Percentiles rank a stretch among this genome's conserved stretches.
These are phyloP conservation scores for Leccinum subgranulosum DNA, from an alignment of 768 basidiomycete genomes.

Conservation along the genomic window DNA sequence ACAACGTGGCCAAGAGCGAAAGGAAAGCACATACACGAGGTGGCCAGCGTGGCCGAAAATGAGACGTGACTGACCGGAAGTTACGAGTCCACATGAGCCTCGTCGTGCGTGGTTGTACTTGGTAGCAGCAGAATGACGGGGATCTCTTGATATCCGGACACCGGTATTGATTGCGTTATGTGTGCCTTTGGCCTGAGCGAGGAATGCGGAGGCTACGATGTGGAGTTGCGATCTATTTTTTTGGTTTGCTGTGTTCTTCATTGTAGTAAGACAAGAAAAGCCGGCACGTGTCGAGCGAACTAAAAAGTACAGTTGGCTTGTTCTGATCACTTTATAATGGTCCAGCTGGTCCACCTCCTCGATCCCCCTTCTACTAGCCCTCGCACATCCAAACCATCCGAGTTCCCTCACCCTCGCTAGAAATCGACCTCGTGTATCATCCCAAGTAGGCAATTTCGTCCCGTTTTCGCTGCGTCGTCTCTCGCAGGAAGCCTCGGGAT, in stretches of 20 bases:
- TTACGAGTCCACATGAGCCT: not conserved
- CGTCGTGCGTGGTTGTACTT: not conserved
- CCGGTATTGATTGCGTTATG: not conserved
- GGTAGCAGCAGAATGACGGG: not conserved
- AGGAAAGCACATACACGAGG: not conserved
- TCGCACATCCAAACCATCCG: not conserved
- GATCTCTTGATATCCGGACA: not conserved
- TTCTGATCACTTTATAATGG: constrained; percentile 30
- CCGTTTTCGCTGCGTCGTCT: not conserved
- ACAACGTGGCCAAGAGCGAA: not conserved
- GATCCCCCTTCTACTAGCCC: not conserved
- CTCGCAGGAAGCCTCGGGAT: not conserved
- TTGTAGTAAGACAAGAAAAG: not conserved
- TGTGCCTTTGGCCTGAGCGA: constrained; percentile 1
- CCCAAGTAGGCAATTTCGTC: not conserved
- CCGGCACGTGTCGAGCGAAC: constrained; percentile 23
- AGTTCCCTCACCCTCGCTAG: not conserved
- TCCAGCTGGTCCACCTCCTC: constrained; percentile 3
- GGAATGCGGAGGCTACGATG: not conserved
- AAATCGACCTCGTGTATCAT: not conserved
- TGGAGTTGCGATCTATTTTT: not conserved
- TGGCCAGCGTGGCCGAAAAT: not conserved
- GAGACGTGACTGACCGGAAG: not conserved
- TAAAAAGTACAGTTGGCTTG: constrained; percentile 26
- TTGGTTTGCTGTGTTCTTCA: not conserved